phyloP scores from a whole-genome alignment of 1,284 basidiomycete species.

The Takashimella tepidaria region DNA sequence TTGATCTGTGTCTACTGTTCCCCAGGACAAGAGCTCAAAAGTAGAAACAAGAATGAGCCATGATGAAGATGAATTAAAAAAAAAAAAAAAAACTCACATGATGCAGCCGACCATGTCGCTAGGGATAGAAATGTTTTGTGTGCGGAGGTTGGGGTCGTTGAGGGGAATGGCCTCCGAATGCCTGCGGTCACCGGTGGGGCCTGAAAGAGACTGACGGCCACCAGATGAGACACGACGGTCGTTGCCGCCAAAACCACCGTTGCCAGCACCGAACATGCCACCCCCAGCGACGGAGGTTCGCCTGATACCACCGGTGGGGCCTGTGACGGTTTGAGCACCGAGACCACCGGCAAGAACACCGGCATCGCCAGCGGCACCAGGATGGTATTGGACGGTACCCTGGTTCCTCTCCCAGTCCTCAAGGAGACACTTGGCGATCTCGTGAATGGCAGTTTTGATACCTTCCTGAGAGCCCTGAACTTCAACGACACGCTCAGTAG shows the following conservation, averaged over 20 bases:
- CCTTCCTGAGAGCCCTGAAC: constrained; percentile 88
- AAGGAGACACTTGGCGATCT: constrained; percentile 90
- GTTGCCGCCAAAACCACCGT: constrained; percentile 8
- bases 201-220: constrained; percentile 21
- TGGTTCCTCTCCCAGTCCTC: constrained; percentile 94
- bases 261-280: constrained; percentile 25
- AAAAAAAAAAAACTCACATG: constrained; percentile 52
- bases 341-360: constrained; percentile 52
- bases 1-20: background rate
- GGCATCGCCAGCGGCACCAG: constrained; percentile 71
- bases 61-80: too few species aligned
- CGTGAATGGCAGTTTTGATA: constrained; percentile 84
- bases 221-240: constrained; percentile 15
- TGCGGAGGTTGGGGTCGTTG: constrained; percentile 69
- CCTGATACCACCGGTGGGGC: constrained; percentile 49
- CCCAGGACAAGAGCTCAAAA: too few species aligned
- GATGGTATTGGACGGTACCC: constrained; percentile 93
- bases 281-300: constrained; percentile 41
- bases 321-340: constrained; percentile 47
- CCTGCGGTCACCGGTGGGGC: constrained; percentile 34
- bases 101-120: constrained; percentile 99
- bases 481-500: constrained; percentile 95
- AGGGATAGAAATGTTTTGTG: constrained; percentile 98
- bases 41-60: too few species aligned
- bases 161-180: constrained; percentile 52